Evolutionary conservation across 805 yeast species (phyloP).

Genomic region (Metschnikowia aberdeeniae): DNA sequence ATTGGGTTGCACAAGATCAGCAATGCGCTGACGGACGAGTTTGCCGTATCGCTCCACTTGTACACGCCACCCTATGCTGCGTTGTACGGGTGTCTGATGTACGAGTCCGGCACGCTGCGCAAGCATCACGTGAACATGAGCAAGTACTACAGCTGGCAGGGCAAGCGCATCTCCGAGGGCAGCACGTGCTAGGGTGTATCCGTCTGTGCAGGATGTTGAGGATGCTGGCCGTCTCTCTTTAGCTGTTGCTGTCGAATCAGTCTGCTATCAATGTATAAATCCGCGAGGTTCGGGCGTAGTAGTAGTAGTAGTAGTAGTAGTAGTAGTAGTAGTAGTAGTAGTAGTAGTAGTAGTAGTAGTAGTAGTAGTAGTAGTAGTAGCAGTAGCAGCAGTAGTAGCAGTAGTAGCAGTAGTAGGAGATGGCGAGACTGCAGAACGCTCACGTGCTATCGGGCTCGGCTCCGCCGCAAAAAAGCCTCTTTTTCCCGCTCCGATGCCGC

Average conservation of each 20-base stretch:
- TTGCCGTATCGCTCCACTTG: constrained; percentile 62
- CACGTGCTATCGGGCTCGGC: background rate
- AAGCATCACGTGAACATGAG: constrained; percentile 56
- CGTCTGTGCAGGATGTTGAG: too few relatives aligned
- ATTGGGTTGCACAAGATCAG: constrained; percentile 64
- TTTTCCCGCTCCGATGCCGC: constrained; percentile 28
- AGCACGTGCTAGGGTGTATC: constrained; percentile 14
- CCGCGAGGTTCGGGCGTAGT: too few relatives aligned
- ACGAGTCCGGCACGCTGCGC: constrained; percentile 46
- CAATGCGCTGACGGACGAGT: constrained; percentile 40
- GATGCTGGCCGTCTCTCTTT: too few relatives aligned
- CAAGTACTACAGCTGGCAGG: constrained; percentile 60
- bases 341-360: too few relatives aligned
- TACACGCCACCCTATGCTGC: constrained; percentile 77
- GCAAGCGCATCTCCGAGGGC: constrained; percentile 25
- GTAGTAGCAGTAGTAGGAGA: too few relatives aligned
- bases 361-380: too few relatives aligned
- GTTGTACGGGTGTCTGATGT: constrained; percentile 50
- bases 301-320: too few relatives aligned
- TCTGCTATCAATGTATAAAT: too few relatives aligned
- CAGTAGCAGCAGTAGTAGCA: too few relatives aligned
- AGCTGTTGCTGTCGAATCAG: too few relatives aligned
- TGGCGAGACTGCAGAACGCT: too few relatives aligned
- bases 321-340: too few relatives aligned
- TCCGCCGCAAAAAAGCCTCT: constrained; percentile 27